Conservation (phyloP, 2,329 filamentous ascomycete species). For the Lecanicillium sp. region DNA sequence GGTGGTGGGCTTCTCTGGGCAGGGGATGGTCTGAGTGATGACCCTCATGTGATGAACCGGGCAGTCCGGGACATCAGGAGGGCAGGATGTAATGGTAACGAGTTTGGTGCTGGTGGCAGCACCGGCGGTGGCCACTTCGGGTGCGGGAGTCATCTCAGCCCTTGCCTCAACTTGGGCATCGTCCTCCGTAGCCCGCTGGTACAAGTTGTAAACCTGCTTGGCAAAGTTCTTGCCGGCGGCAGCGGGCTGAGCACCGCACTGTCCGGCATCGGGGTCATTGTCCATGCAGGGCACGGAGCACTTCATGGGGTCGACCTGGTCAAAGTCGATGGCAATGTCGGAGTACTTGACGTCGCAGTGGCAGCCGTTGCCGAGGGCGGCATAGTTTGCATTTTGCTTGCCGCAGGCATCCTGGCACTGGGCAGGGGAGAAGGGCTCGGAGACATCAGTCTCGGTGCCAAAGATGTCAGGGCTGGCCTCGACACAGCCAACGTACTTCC, state of each 20-base stretch:
- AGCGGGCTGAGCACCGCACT: slow-evolving; percentile 4
- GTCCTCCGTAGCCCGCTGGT: too few species aligned
- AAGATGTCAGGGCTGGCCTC: not conserved
- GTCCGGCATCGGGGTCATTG: too few species aligned
- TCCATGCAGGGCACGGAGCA: slow-evolving; percentile 2
- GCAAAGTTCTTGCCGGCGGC: slow-evolving; percentile 2
- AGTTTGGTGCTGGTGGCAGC: slow-evolving; percentile 4
- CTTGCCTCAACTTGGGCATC: too few species aligned
- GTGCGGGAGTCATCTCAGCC: too few species aligned
- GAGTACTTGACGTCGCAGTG: too few species aligned
- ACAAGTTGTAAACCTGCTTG: slow-evolving; percentile 1
- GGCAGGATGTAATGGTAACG: slow-evolving; percentile 7
- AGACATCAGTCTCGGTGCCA: not conserved
- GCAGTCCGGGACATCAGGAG: slow-evolving; percentile 4
- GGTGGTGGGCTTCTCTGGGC: slow-evolving; percentile 1
- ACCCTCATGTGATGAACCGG: not conserved
- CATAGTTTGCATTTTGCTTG: not conserved
- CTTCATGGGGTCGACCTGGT: slow-evolving; percentile 4
- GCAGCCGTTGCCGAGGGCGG: not conserved
- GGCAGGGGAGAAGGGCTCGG: not conserved
- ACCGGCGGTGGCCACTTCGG: not conserved
- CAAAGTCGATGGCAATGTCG: too few species aligned
- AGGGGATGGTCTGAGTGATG: slow-evolving; percentile 5
- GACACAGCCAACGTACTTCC: too few species aligned
- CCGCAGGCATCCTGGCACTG: not conserved